A percentile compares a stretch with the other conserved stretches of the same genome.
Evolutionary conservation across 805 yeast genomes (phyloP).

Genomic region (Myxozyma neglecta): DNA sequence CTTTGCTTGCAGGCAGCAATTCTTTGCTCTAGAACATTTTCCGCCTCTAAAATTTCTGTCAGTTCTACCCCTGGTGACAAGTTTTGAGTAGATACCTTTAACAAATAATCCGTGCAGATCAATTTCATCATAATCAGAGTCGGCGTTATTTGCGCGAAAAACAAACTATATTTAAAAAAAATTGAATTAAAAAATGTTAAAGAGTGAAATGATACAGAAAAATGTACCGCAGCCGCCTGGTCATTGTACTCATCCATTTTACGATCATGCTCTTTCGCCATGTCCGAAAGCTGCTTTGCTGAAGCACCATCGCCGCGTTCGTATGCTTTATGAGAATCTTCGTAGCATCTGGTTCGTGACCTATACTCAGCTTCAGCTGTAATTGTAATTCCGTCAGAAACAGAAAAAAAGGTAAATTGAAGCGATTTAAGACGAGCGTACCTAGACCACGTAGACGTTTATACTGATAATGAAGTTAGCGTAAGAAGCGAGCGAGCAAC

Average conservation of each 20-base stretch:
- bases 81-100: slow-evolving; percentile 40
- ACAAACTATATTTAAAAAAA: slow-evolving; percentile 53
- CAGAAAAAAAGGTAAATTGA: neutral
- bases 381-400: neutral
- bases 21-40: slow-evolving; percentile 69
- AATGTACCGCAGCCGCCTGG: slow-evolving; percentile 62
- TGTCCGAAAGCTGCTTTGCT: slow-evolving; percentile 72
- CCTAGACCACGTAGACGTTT: slow-evolving; percentile 54
- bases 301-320: slow-evolving; percentile 66
- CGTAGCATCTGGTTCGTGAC: slow-evolving; percentile 55
- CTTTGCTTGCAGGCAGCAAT: slow-evolving; percentile 60
- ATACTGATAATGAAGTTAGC: slow-evolving; percentile 45
- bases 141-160: slow-evolving; percentile 82
- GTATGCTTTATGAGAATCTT: slow-evolving; percentile 75
- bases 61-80: neutral
- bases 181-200: neutral
- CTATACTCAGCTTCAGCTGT: slow-evolving; percentile 67
- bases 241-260: slow-evolving; percentile 69
- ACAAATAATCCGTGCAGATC: slow-evolving; percentile 92
- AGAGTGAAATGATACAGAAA: neutral
- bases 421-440: neutral
- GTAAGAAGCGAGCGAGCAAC: neutral
- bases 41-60: slow-evolving; percentile 57
- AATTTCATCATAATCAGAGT: slow-evolving; percentile 80
- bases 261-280: slow-evolving; percentile 58